Evolutionary conservation across 2,329 filamentous ascomycete species (phyloP).

Genomic region (Onygenales sp.): DNA sequence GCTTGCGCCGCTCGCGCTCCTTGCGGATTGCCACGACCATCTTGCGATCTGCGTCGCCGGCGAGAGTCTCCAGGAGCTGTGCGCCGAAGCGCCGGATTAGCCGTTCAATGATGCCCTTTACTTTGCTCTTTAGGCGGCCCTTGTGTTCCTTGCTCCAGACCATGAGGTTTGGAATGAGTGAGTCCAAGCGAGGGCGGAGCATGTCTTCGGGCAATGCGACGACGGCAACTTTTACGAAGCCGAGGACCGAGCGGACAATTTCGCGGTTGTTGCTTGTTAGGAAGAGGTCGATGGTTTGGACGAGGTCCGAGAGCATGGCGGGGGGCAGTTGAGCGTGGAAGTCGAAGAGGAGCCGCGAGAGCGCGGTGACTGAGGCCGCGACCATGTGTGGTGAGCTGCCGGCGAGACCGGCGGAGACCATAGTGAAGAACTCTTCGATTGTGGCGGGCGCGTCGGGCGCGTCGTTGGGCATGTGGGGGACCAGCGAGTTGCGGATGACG

Average conservation of each 20-base stretch:
- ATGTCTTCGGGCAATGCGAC: conserved; percentile 73
- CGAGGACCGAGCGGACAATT: conserved; percentile 87
- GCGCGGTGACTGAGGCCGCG: conserved; percentile 87
- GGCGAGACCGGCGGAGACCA: conserved; percentile 92
- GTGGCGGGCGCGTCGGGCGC: conserved; percentile 68
- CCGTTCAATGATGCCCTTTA: conserved; percentile 94
- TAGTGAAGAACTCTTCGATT: conserved; percentile 93
- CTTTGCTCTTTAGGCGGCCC: conserved; percentile 90
- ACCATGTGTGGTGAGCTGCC: conserved; percentile 95
- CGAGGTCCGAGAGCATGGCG: conserved; percentile 68
- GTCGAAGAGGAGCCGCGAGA: conserved; percentile 87
- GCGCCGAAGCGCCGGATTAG: conserved; percentile 88
- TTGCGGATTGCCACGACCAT: conserved; percentile 92
- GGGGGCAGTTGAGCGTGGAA: conserved; percentile 64
- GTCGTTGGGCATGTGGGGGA: conserved; percentile 76
- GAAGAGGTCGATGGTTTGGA: conserved; percentile 93
- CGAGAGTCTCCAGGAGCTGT: conserved; percentile 66
- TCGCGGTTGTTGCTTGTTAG: conserved; percentile 93
- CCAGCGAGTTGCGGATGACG: conserved; percentile 79
- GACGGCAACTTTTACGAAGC: conserved; percentile 93
- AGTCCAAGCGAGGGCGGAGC: conserved; percentile 65
- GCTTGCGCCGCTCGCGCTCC: conserved; percentile 81
- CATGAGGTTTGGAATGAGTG: conserved; percentile 80
- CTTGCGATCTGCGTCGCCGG: conserved; percentile 79
- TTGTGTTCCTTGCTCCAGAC: conserved; percentile 98